phyloP scores from a whole-genome alignment of 768 basidiomycete species.

The Chalciporus chontae region DNA sequence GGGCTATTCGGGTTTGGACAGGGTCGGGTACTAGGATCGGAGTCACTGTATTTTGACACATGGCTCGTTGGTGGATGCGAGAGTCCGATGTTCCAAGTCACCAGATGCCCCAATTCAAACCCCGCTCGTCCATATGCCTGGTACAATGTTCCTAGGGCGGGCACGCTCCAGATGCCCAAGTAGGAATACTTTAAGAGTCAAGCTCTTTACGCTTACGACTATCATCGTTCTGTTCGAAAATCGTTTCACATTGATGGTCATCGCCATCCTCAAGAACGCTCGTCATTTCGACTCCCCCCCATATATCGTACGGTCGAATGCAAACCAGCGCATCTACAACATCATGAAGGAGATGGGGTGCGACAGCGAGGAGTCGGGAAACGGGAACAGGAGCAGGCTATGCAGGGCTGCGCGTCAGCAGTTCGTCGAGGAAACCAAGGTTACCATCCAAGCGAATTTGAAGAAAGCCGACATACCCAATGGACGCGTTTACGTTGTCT shows the following conservation, averaged over 20 bases:
- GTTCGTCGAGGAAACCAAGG: constrained; percentile 19
- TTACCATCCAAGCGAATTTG: constrained; percentile 14
- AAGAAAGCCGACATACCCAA: constrained; percentile 14
- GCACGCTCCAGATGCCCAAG: not conserved
- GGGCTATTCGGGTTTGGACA: too few species aligned
- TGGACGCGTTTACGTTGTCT: constrained; percentile 21
- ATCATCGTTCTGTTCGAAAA: not conserved
- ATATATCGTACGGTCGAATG: not conserved
- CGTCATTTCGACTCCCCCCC: not conserved
- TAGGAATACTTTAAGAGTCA: not conserved
- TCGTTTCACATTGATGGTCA: not conserved
- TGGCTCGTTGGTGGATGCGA: not conserved
- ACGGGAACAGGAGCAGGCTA: not conserved
- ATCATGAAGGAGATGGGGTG: not conserved
- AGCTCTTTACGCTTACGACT: not conserved
- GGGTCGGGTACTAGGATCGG: too few species aligned
- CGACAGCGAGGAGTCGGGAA: not conserved
- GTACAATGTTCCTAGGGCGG: not conserved
- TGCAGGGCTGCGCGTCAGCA: constrained; percentile 16
- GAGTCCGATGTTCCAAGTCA: not conserved
- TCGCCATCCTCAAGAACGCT: not conserved
- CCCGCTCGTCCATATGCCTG: not conserved
- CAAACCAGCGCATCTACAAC: not conserved
- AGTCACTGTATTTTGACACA: too few species aligned
- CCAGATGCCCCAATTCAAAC: not conserved